Percentiles rank a stretch among this genome's conserved stretches.
These are phyloP conservation scores for Furcasterigmium sp. DNA, from an alignment of 2,329 filamentous ascomycete genomes.

Conservation along the genomic window DNA sequence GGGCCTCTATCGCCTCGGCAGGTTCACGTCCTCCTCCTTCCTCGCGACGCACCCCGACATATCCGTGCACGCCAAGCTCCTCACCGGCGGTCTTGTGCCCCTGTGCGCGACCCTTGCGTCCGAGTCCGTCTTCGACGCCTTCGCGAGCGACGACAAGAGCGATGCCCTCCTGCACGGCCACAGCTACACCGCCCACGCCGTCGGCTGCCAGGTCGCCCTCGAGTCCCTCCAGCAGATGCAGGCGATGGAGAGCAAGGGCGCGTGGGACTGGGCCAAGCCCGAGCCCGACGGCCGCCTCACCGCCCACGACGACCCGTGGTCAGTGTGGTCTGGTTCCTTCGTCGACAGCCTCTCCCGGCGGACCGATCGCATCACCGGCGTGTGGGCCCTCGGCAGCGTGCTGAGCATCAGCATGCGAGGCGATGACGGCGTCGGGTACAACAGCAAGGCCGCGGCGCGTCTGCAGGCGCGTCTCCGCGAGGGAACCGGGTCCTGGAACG, in stretches of 20 bases:
- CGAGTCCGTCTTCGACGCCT: conserved; percentile 66
- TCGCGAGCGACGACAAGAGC: conserved; percentile 66
- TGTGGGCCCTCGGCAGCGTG: conserved; percentile 71
- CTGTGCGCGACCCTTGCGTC: conserved; percentile 73
- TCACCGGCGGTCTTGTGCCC: conserved; percentile 75
- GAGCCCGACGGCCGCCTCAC: conserved; percentile 18
- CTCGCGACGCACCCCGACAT: conserved; percentile 67
- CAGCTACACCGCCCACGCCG: conserved; percentile 79
- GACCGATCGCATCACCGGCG: conserved; percentile 50
- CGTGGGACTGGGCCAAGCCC: conserved; percentile 51
- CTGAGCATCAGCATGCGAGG: conserved; percentile 56
- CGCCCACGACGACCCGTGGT: conserved; percentile 48
- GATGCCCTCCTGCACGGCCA: conserved; percentile 80
- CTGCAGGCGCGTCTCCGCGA: conserved; percentile 31
- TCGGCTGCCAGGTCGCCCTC: conserved; percentile 76
- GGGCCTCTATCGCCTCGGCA: conserved; percentile 75
- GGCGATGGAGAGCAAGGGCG: conserved; percentile 47
- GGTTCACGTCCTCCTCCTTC: conserved; percentile 65
- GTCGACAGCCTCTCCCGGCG: conserved; percentile 52
- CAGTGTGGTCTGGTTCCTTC: conserved; percentile 62
- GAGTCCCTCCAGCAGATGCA: conserved; percentile 57
- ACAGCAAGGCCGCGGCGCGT: conserved; percentile 37
- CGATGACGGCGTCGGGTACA: conserved; percentile 37
- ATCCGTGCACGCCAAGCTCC: conserved; percentile 74
- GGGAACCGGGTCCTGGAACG: conserved; percentile 34